Evolutionary conservation across 2,329 filamentous ascomycete genomes (phyloP).

Genomic region (Cryphonectria carpinicola): DNA sequence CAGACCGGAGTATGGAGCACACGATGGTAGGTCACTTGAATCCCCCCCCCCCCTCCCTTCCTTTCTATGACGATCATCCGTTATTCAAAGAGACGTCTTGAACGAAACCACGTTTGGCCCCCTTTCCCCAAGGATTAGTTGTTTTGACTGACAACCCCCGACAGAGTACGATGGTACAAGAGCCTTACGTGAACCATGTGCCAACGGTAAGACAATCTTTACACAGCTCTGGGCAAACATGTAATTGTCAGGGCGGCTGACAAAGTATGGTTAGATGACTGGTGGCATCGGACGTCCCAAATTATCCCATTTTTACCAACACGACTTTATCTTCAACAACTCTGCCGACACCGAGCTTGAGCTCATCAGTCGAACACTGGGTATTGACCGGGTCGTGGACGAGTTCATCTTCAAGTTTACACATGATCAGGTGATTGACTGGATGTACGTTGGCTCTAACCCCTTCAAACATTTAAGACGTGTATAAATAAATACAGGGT

Average conservation of each 20-base stretch:
- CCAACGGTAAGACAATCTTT: slow-evolving; percentile 57
- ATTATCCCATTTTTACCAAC: slow-evolving; percentile 69
- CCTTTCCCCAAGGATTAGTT: not conserved
- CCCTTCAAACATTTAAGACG: not conserved
- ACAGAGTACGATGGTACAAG: slow-evolving; percentile 44
- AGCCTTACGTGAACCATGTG: slow-evolving; percentile 70
- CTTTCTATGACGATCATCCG: not conserved
- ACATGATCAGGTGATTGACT: slow-evolving; percentile 66
- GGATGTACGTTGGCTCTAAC: slow-evolving; percentile 58
- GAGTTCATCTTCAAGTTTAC: slow-evolving; percentile 71
- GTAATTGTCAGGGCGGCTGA: not conserved
- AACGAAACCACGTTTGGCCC: not conserved
- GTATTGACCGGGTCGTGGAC: slow-evolving; percentile 72
- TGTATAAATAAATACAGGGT: not conserved
- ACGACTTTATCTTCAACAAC: slow-evolving; percentile 78
- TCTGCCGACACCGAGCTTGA: slow-evolving; percentile 68
- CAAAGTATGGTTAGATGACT: slow-evolving; percentile 48
- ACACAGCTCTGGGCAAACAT: not conserved
- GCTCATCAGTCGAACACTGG: slow-evolving; percentile 72
- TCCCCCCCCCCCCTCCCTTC: too few species aligned
- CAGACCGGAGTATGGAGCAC: slow-evolving; percentile 66
- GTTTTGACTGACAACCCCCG: not conserved
- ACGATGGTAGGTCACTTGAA: slow-evolving; percentile 58
- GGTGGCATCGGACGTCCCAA: slow-evolving; percentile 69
- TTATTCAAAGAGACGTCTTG: not conserved